Conservation (phyloP, 495 filamentous ascomycete species). For the Tirmania nivea region DNA sequence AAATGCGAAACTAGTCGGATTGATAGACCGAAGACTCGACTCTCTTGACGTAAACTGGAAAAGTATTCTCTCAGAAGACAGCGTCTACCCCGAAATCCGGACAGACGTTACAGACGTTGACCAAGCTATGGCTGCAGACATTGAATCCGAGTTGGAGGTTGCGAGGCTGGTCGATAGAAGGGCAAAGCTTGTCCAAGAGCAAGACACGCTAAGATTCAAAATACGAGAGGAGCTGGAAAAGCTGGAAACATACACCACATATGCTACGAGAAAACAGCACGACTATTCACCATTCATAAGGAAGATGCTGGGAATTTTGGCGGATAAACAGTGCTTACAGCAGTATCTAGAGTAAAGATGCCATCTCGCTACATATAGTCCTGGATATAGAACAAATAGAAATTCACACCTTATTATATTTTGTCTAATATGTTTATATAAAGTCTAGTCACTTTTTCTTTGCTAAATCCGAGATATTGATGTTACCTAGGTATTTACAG, state of each 20-base stretch:
- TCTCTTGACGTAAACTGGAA: constrained; percentile 5
- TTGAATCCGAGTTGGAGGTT: neutral
- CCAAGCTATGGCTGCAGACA: neutral
- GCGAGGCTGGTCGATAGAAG: constrained; percentile 6
- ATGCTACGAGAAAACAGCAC: constrained; percentile 12
- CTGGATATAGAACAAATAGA: neutral
- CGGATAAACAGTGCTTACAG: neutral
- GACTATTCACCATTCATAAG: constrained; percentile 18
- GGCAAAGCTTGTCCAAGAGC: constrained; percentile 6
- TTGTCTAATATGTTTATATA: too few relatives aligned
- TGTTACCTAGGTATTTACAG: too few relatives aligned
- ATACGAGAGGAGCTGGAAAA: constrained; percentile 6
- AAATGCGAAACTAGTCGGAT: constrained; percentile 7
- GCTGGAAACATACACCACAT: constrained; percentile 1
- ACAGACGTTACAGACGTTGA: neutral
- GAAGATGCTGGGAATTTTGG: constrained; percentile 2
- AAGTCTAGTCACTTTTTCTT: too few relatives aligned
- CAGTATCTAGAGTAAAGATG: neutral
- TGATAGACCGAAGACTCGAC: constrained; percentile 5
- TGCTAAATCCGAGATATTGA: too few relatives aligned
- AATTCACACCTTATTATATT: too few relatives aligned
- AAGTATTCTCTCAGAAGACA: constrained; percentile 1
- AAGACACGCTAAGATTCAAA: constrained; percentile 4
- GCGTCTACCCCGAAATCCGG: neutral
- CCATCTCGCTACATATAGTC: too few relatives aligned